A percentile compares a stretch with the other conserved stretches of the same genome.
Conservation (phyloP, 768 basidiomycete genomes). For the Collybia sp. region DNA sequence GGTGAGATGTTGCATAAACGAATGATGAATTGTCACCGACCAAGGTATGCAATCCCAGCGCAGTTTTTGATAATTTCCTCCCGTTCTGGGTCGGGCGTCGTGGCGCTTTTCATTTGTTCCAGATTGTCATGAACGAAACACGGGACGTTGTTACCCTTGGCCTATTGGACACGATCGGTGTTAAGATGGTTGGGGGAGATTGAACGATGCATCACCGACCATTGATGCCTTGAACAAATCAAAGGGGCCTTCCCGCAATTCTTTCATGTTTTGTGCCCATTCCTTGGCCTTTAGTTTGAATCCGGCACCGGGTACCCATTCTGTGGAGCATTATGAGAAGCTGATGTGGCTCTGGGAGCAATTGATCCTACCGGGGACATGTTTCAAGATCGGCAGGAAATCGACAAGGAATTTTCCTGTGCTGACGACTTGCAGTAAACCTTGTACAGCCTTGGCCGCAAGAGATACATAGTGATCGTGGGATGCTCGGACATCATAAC, state of each 20-base stretch:
- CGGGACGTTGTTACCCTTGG: too few relatives aligned
- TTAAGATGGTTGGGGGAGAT: too few relatives aligned
- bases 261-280: slow-evolving; percentile 14
- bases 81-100: too few relatives aligned
- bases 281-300: slow-evolving; percentile 24
- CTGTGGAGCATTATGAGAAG: slow-evolving; percentile 6
- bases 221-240: slow-evolving; percentile 18
- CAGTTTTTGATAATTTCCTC: too few relatives aligned
- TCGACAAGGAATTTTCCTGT: slow-evolving; percentile 38
- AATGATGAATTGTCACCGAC: too few relatives aligned
- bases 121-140: slow-evolving; percentile 1
- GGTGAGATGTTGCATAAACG: too few relatives aligned
- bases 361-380: slow-evolving; percentile 19
- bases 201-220: slow-evolving; percentile 9
- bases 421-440: slow-evolving; percentile 23
- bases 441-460: slow-evolving; percentile 16
- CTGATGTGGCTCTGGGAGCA: background rate
- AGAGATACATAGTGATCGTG: slow-evolving; percentile 30
- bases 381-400: slow-evolving; percentile 23
- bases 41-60: too few relatives aligned
- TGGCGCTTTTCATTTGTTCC: background rate
- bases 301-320: slow-evolving; percentile 35
- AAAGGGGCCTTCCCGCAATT: slow-evolving; percentile 22
- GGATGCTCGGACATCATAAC: slow-evolving; percentile 27
- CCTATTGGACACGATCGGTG: too few relatives aligned